Evolutionary conservation across 495 filamentous ascomycete genomes (phyloP).

Genomic region (Penicillium egyptiacum): DNA sequence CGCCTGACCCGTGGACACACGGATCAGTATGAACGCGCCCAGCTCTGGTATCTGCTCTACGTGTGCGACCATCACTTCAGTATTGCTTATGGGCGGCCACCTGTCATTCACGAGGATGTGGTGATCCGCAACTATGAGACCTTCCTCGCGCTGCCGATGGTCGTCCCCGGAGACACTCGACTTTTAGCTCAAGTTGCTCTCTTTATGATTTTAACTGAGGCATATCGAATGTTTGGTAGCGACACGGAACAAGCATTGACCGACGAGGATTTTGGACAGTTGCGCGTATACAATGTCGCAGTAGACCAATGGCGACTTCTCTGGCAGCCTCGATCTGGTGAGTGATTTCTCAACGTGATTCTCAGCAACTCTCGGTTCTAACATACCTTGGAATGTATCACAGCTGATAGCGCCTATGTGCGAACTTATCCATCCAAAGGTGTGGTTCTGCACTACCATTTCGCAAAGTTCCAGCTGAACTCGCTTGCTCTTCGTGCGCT

Average conservation of each 20-base stretch:
- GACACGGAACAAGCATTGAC: conserved; percentile 53
- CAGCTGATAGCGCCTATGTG: conserved; percentile 53
- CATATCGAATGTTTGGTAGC: conserved; percentile 57
- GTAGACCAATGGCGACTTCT: conserved; percentile 57
- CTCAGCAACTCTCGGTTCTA: not conserved
- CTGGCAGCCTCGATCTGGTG: conserved; percentile 56
- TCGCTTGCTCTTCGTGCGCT: conserved; percentile 57
- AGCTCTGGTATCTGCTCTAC: conserved; percentile 54
- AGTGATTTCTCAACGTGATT: conserved; percentile 15
- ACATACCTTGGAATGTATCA: conserved; percentile 5
- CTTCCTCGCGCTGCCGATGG: conserved; percentile 49
- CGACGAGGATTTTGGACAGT: conserved; percentile 53
- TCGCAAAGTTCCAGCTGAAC: conserved; percentile 61
- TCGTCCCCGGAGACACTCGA: conserved; percentile 53
- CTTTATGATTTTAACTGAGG: conserved; percentile 57
- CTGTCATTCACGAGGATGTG: conserved; percentile 54
- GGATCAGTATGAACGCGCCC: conserved; percentile 52
- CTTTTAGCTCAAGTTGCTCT: conserved; percentile 57
- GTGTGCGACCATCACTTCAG: conserved; percentile 59
- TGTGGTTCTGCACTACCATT: conserved; percentile 60
- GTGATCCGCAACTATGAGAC: conserved; percentile 53
- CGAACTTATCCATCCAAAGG: conserved; percentile 60
- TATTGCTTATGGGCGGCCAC: conserved; percentile 54
- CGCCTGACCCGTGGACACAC: conserved; percentile 44
- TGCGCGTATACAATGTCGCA: conserved; percentile 54